Conservation (phyloP, 2,329 filamentous ascomycete species). For the Nothopassalora personata region DNA sequence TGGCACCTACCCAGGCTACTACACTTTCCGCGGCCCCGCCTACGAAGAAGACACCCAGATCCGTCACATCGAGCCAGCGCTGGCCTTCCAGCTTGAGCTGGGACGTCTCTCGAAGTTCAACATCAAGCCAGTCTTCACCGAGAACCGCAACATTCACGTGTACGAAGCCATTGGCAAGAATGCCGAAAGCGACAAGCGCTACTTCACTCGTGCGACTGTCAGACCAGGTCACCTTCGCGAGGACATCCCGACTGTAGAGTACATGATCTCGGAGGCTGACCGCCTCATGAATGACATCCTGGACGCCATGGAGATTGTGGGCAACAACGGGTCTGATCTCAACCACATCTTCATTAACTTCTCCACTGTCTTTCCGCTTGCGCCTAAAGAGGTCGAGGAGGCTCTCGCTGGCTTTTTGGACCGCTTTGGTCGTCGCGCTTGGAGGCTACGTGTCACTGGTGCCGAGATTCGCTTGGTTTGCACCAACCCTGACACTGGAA, state of each 20-base stretch:
- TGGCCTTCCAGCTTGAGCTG: slow-evolving; percentile 98
- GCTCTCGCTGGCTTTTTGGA: slow-evolving; percentile 93
- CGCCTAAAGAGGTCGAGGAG: slow-evolving; percentile 84
- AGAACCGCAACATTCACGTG: slow-evolving; percentile 98
- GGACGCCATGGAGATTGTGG: slow-evolving; percentile 95
- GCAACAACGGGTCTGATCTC: slow-evolving; percentile 97
- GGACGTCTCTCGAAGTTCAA: slow-evolving; percentile 92
- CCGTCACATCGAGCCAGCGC: slow-evolving; percentile 90
- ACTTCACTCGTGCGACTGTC: slow-evolving; percentile 95
- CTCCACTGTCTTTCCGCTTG: slow-evolving; percentile 88
- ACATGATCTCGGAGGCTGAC: slow-evolving; percentile 94
- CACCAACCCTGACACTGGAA: slow-evolving; percentile 78
- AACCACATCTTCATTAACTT: slow-evolving; percentile 99
- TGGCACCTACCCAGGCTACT: slow-evolving; percentile 93
- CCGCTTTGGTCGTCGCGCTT: slow-evolving; percentile 88
- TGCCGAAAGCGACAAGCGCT: slow-evolving; percentile 92
- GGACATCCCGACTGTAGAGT: slow-evolving; percentile 97
- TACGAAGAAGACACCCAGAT: slow-evolving; percentile 93
- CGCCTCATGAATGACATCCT: slow-evolving; percentile 96
- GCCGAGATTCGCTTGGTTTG: slow-evolving; percentile 98
- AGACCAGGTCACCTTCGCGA: slow-evolving; percentile 89
- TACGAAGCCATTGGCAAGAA: slow-evolving; percentile 96
- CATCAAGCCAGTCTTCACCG: slow-evolving; percentile 96
- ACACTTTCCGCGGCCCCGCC: slow-evolving; percentile 88
- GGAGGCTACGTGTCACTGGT: slow-evolving; percentile 92